Evolutionary conservation across 106 monocot species (phyloP), one percentile per base, ranked within the genome.

Genomic region (Phalaenopsis equestris): DNA sequence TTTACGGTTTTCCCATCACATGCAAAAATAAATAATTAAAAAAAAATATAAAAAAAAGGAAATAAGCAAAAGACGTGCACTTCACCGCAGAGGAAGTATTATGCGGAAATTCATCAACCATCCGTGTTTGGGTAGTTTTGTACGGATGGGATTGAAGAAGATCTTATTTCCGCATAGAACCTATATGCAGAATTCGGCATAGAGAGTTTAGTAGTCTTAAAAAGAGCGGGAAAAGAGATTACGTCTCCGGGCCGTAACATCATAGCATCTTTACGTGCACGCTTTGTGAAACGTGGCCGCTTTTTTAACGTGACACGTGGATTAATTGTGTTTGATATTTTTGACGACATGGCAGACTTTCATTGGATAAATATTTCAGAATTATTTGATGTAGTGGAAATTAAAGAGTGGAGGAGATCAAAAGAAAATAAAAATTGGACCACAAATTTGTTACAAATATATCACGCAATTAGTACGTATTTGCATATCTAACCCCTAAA

Each of bases 1-100:
- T 73, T 73, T 73, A 42, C 73, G 73, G 73, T 65, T 73, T 73
- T 42, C 73, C 42, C 1, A 17, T 37, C 73, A 38, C 73, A 73
- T 73, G 73, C 73, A 39, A 73, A 73, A 41, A 73, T 52, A 52
- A 73, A 64, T 19, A 64, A 64, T 8, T 64, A 58, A 58, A n/a
- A 56, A 58, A 18, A 23, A 7, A n/a, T 23, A 64, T 0, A 21
- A 6, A 8, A 64, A 30, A 65, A 65, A 65, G 24, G 1, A 24
- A 65, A 24, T 24, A 1, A 24, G 10, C 6, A 24, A 65, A 65
- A 23, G 24, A 21, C 24, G 64, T 8, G 23, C 64, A 23, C 23
- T 64, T 65, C 21, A 65, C 64, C 64, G 64, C 64, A 24, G 23
- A 14, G 23, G 24, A n/a, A 23, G 6, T 65, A 23, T 10, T 8